phyloP scores from a whole-genome alignment of 2,329 filamentous ascomycete species.

The Aurifilum marmelostoma region DNA sequence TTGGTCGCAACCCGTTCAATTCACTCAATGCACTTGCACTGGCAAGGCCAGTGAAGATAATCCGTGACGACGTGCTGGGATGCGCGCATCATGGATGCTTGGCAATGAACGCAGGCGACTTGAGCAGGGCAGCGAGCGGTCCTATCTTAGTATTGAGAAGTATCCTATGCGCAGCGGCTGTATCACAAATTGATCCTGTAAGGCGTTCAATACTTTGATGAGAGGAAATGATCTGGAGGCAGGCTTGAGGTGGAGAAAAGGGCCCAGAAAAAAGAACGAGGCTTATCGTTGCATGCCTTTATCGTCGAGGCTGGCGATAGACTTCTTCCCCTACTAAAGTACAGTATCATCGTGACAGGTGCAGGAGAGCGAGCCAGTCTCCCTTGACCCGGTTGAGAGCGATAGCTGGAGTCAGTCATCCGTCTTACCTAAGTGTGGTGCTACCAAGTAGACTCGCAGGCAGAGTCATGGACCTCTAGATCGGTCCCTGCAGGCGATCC shows the following conservation, averaged over 20 bases:
- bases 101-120: too few species aligned
- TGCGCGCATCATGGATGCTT: not conserved
- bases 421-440: not conserved
- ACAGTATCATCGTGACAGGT: not conserved
- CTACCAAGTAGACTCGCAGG: not conserved
- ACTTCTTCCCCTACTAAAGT: not conserved
- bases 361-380: too few species aligned
- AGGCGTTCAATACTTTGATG: too few species aligned
- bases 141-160: too few species aligned
- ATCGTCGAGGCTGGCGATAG: not conserved
- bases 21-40: not conserved
- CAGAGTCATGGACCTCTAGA: not conserved
- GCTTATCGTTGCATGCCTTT: not conserved
- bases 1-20: not conserved
- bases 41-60: not conserved
- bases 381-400: too few species aligned
- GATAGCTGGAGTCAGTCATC: not conserved
- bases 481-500: conserved; percentile 6
- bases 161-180: too few species aligned
- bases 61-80: not conserved
- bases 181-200: too few species aligned
- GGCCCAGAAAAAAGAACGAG: too few species aligned
- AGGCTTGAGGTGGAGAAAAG: too few species aligned
- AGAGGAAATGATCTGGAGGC: not conserved
- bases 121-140: too few species aligned